phyloP scores from a whole-genome alignment of 495 filamentous ascomycete genomes.

The Aspergillus wentii region DNA sequence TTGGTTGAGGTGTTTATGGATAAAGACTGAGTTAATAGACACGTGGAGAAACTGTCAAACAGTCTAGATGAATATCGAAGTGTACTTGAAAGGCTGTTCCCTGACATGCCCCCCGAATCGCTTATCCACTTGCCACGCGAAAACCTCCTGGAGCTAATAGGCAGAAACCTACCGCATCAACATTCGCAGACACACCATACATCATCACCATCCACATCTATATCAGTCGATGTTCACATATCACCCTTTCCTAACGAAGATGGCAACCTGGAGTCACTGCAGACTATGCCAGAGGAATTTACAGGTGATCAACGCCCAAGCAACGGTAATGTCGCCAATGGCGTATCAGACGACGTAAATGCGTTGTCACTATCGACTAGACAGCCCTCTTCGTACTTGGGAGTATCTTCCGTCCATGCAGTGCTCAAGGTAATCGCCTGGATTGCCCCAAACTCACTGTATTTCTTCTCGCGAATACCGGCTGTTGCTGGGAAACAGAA shows the following conservation, averaged over 20 bases:
- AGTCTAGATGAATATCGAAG: slow-evolving; percentile 35
- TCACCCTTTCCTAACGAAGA: slow-evolving; percentile 36
- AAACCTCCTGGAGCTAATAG: slow-evolving; percentile 42
- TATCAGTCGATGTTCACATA: slow-evolving; percentile 34
- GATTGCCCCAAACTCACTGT: slow-evolving; percentile 59
- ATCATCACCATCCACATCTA: slow-evolving; percentile 34
- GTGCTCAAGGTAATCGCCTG: slow-evolving; percentile 77
- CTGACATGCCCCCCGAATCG: slow-evolving; percentile 29
- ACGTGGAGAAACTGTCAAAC: slow-evolving; percentile 38
- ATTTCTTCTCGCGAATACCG: slow-evolving; percentile 47
- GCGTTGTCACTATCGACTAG: slow-evolving; percentile 69
- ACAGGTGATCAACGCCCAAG: slow-evolving; percentile 18
- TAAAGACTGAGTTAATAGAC: slow-evolving; percentile 16
- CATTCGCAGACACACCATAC: slow-evolving; percentile 22
- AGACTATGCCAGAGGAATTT: slow-evolving; percentile 36
- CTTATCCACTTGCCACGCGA: slow-evolving; percentile 42
- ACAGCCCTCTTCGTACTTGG: slow-evolving; percentile 70
- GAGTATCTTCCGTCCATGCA: slow-evolving; percentile 77
- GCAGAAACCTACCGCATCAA: slow-evolving; percentile 6
- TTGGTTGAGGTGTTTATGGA: neutral
- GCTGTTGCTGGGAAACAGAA: slow-evolving; percentile 17
- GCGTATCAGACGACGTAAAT: slow-evolving; percentile 77
- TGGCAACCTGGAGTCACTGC: slow-evolving; percentile 37
- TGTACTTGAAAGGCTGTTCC: slow-evolving; percentile 35
- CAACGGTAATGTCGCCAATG: slow-evolving; percentile 50